Evolutionary conservation across 2,329 filamentous ascomycete genomes (phyloP).

Genomic region (Colletotrichum limetticola): DNA sequence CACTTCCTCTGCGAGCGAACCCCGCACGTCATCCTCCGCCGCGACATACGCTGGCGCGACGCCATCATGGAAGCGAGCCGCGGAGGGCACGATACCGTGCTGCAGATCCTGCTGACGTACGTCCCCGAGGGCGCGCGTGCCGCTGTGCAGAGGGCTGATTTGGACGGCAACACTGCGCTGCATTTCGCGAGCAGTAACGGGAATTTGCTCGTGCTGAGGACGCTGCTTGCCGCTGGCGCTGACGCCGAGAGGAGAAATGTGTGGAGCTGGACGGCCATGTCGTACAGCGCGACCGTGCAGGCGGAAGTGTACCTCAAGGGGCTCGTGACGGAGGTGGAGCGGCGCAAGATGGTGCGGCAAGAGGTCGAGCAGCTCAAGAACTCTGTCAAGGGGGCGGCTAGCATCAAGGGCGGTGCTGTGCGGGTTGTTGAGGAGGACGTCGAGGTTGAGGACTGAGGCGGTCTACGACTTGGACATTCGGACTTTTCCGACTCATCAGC

Average conservation of each 20-base stretch:
- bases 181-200: conserved; percentile 89
- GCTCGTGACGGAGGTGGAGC: conserved; percentile 77
- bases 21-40: conserved; percentile 70
- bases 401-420: conserved; percentile 51
- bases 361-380: conserved; percentile 50
- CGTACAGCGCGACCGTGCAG: conserved; percentile 83
- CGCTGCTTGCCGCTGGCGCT: conserved; percentile 82
- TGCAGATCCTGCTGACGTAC: conserved; percentile 74
- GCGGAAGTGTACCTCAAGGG: conserved; percentile 87
- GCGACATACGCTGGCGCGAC: conserved; percentile 76
- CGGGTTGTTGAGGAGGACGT: conserved; percentile 53
- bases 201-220: conserved; percentile 79
- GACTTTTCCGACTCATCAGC: not conserved
- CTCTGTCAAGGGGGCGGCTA: conserved; percentile 47
- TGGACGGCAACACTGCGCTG: conserved; percentile 84
- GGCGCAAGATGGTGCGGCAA: conserved; percentile 58
- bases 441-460: conserved; percentile 44
- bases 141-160: conserved; percentile 69
- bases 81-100: conserved; percentile 70
- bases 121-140: conserved; percentile 63
- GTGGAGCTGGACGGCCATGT: conserved; percentile 85
- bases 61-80: conserved; percentile 75
- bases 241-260: conserved; percentile 78
- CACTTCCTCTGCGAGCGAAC: conserved; percentile 75
- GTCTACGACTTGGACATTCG: not conserved